phyloP scores from a whole-genome alignment of 495 filamentous ascomycete species.

The Peziza echinospora region DNA sequence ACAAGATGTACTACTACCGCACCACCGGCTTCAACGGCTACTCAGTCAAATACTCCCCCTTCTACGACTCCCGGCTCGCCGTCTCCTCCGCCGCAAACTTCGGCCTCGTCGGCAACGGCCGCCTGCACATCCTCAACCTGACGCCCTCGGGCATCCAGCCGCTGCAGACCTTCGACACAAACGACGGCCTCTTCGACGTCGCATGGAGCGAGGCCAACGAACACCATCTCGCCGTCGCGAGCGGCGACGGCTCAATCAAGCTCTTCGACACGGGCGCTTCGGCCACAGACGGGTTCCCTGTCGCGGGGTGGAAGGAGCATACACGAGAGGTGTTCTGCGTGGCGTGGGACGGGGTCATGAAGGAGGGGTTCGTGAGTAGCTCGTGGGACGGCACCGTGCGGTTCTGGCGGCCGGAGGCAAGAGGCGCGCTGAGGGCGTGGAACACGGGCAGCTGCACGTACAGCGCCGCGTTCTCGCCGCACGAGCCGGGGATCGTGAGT shows the following conservation, averaged over 20 bases:
- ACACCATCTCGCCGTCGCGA: conserved; percentile 70
- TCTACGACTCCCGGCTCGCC: conserved; percentile 84
- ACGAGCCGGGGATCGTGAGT: conserved; percentile 54
- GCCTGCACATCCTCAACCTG: conserved; percentile 59
- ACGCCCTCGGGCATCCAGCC: conserved; percentile 53
- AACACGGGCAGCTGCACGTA: conserved; percentile 73
- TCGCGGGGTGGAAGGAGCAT: conserved; percentile 80
- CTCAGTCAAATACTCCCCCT: conserved; percentile 90
- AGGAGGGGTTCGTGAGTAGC: conserved; percentile 66
- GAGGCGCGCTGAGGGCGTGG: not conserved
- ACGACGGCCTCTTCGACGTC: conserved; percentile 85
- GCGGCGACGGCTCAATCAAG: conserved; percentile 83
- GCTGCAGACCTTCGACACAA: conserved; percentile 59
- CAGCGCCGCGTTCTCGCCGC: conserved; percentile 58
- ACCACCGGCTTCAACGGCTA: conserved; percentile 88
- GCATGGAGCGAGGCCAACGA: conserved; percentile 89
- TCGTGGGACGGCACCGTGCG: conserved; percentile 93
- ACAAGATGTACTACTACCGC: conserved; percentile 91
- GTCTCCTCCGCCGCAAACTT: conserved; percentile 76
- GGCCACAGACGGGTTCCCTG: conserved; percentile 45
- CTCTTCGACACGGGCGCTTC: too few species aligned
- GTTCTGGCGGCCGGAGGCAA: conserved; percentile 22
- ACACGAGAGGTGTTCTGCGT: conserved; percentile 77
- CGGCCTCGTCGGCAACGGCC: conserved; percentile 88
- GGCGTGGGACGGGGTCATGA: conserved; percentile 76